Conservation (phyloP, 345 rosid genomes). For the Schrenkiella parvula region DNA sequence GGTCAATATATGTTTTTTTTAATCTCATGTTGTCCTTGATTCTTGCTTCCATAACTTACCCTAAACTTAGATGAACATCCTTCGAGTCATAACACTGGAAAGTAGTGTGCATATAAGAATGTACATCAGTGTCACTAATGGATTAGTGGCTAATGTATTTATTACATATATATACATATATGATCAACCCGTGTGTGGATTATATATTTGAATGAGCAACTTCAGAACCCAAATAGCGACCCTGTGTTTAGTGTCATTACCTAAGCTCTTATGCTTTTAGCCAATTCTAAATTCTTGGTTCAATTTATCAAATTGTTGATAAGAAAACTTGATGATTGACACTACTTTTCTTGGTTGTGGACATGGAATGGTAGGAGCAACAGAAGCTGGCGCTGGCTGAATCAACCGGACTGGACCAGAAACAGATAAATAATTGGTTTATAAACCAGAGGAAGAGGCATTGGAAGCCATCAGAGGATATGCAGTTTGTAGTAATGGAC, state of each 20-base stretch:
- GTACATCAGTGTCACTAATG: background rate
- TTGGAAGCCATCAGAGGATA: conserved; percentile 97
- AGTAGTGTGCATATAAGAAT: background rate
- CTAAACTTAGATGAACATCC: background rate
- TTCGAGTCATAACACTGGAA: background rate
- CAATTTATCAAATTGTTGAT: background rate
- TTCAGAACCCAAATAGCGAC: background rate
- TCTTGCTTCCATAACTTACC: background rate
- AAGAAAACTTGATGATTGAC: background rate
- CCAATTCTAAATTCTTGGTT: background rate
- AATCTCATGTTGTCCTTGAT: background rate
- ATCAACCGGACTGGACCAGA: conserved; percentile 88
- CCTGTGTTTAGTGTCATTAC: background rate
- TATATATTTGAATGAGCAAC: background rate
- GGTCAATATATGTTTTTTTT: background rate
- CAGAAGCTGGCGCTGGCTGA: conserved; percentile 89
- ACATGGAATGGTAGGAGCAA: conserved; percentile 57
- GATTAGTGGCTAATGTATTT: background rate
- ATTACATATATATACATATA: background rate
- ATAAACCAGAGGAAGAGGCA: conserved; percentile 98
- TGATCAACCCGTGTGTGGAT: background rate
- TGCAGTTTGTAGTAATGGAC: conserved; percentile 94
- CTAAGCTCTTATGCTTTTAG: background rate
- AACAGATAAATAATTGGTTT: conserved; percentile 99
- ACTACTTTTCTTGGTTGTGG: background rate